Conservation (phyloP, 2,329 filamentous ascomycete species). For the Blastomyces gilchristii region DNA sequence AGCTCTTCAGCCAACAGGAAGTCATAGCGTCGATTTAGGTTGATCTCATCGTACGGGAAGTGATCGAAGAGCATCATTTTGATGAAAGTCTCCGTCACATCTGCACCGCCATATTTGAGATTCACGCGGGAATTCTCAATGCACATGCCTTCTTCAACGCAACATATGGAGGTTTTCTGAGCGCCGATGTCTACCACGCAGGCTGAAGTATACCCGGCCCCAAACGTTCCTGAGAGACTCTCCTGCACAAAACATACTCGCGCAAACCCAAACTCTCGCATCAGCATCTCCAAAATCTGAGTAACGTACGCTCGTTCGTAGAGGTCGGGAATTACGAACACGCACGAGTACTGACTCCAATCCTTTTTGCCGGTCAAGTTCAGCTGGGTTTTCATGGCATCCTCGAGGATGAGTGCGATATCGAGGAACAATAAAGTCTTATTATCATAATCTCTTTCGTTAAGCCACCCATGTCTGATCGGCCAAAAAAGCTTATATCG, state of each 20-base stretch:
- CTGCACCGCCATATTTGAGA: conserved; percentile 82
- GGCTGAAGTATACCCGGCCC: conserved; percentile 83
- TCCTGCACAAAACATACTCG: conserved; percentile 92
- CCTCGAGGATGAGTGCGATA: conserved; percentile 75
- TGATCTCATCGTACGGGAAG: conserved; percentile 92
- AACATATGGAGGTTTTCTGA: conserved; percentile 94
- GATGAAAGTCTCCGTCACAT: conserved; percentile 88
- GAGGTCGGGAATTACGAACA: conserved; percentile 93
- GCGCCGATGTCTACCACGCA: conserved; percentile 95
- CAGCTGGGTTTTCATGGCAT: conserved; percentile 75
- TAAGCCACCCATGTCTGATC: conserved; percentile 73
- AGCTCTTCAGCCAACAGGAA: conserved; percentile 90
- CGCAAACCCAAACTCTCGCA: conserved; percentile 82
- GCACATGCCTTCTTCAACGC: conserved; percentile 91
- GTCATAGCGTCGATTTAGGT: conserved; percentile 79
- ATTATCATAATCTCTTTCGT: conserved; percentile 77
- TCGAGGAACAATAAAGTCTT: conserved; percentile 76
- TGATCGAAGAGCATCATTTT: conserved; percentile 98
- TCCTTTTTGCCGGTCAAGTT: conserved; percentile 66
- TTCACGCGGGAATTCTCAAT: conserved; percentile 92
- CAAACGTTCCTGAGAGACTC: conserved; percentile 87
- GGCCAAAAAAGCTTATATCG: conserved; percentile 93
- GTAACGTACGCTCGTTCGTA: conserved; percentile 93
- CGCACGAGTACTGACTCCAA: conserved; percentile 85
- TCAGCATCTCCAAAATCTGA: conserved; percentile 69